Evolutionary conservation across 2,329 filamentous ascomycete genomes (phyloP).

Genomic region (Xylaria sp.): DNA sequence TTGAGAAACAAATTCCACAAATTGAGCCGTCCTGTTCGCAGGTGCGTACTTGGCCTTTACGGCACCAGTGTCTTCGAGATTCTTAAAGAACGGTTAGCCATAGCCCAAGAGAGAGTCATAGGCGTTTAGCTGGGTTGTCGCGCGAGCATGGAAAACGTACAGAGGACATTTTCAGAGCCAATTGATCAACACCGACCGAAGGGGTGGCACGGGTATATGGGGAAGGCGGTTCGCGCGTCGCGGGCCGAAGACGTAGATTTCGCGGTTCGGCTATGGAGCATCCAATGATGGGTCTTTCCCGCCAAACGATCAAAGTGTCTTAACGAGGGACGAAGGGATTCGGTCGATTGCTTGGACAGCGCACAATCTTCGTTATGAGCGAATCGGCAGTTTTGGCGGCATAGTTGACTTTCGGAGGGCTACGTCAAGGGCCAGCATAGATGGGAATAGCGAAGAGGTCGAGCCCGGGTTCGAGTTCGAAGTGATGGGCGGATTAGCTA

Average conservation of each 20-base stretch:
- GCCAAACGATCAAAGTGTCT: background rate
- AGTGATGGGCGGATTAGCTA: constrained; percentile 23
- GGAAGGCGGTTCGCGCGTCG: constrained; percentile 32
- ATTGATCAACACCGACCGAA: constrained; percentile 28
- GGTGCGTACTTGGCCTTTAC: constrained; percentile 48
- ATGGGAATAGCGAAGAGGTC: constrained; percentile 4
- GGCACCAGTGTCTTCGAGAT: constrained; percentile 43
- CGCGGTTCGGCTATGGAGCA: constrained; percentile 15
- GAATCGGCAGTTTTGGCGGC: constrained; percentile 43
- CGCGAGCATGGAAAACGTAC: constrained; percentile 47
- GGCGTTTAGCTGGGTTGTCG: background rate
- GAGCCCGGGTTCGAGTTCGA: constrained; percentile 1
- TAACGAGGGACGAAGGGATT: constrained; percentile 6
- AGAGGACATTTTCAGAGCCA: constrained; percentile 51
- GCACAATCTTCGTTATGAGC: constrained; percentile 43
- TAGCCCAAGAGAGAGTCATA: constrained; percentile 9
- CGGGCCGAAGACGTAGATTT: constrained; percentile 18
- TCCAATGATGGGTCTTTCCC: constrained; percentile 8
- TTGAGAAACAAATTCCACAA: constrained; percentile 72
- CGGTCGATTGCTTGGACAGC: constrained; percentile 28
- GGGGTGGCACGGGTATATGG: constrained; percentile 27
- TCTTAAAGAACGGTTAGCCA: constrained; percentile 39
- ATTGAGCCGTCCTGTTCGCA: constrained; percentile 47
- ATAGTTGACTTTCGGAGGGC: constrained; percentile 44
- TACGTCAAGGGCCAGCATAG: constrained; percentile 43